A percentile compares a stretch with the other conserved stretches of the same genome.
Evolutionary conservation across 352 stramenopile species (phyloP).

Genomic region (Globisporangium barbulae): DNA sequence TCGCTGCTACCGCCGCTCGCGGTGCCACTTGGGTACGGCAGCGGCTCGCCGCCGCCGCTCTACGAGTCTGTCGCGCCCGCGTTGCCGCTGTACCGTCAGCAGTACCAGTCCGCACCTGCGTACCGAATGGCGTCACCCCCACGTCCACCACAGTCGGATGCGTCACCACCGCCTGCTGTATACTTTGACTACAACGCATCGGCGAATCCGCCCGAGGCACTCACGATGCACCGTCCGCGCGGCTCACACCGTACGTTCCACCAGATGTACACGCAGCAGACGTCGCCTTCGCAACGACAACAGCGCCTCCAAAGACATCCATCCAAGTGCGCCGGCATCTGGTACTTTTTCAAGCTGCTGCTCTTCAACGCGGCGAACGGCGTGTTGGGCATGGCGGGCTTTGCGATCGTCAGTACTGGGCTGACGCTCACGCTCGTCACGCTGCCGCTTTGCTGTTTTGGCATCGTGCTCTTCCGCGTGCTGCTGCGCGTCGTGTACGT

Average conservation of each 20-base stretch:
- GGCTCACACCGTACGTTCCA: slow-evolving; percentile 12
- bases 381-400: slow-evolving; percentile 14
- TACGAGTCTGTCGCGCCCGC: background rate
- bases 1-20: slow-evolving; percentile 11
- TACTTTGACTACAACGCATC: background rate
- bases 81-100: slow-evolving; percentile 13
- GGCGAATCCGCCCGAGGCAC: background rate
- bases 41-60: background rate
- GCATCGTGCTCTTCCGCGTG: slow-evolving; percentile 43
- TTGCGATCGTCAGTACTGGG: slow-evolving; percentile 11
- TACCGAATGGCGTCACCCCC: slow-evolving; percentile 3
- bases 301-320: background rate
- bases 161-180: background rate
- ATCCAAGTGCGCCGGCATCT: slow-evolving; percentile 8
- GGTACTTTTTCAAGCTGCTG: slow-evolving; percentile 15
- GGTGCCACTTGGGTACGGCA: slow-evolving; percentile 12
- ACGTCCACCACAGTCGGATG: background rate
- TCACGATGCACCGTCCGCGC: slow-evolving; percentile 12
- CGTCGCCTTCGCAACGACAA: background rate
- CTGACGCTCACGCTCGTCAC: slow-evolving; percentile 26
- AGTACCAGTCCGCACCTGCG: background rate
- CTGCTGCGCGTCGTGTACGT: slow-evolving; percentile 39
- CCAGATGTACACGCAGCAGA: slow-evolving; percentile 7
- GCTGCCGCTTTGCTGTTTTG: slow-evolving; percentile 57
- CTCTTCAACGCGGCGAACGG: slow-evolving; percentile 23